Evolutionary conservation across 2,329 filamentous ascomycete genomes (phyloP).

Genomic region (Balansia obtecta): DNA sequence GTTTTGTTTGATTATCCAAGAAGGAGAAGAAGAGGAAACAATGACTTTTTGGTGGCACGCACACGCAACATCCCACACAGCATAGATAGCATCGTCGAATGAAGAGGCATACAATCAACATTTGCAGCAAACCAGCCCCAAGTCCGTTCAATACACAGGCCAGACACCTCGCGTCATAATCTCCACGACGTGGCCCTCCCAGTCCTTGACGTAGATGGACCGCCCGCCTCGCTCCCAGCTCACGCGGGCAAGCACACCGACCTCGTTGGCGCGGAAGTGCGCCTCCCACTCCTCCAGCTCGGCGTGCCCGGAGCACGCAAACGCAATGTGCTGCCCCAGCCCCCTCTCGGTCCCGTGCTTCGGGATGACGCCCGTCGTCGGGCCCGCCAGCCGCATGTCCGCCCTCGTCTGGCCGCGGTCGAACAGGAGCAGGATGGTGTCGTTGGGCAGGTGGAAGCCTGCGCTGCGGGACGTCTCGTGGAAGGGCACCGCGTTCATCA

Average conservation of each 20-base stretch:
- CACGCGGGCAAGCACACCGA: neutral
- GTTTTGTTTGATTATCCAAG: neutral
- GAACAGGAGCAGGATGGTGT: slow-evolving; percentile 1
- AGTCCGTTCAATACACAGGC: slow-evolving; percentile 5
- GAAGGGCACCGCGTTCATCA: slow-evolving; percentile 2
- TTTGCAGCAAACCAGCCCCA: too few species aligned
- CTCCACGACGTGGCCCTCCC: slow-evolving; percentile 5
- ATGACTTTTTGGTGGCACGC: too few species aligned
- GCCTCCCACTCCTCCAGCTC: slow-evolving; percentile 1
- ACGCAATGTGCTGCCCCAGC: slow-evolving; percentile 4
- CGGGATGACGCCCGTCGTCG: neutral
- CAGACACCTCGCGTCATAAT: slow-evolving; percentile 3
- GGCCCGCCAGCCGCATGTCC: neutral
- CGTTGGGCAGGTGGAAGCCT: neutral
- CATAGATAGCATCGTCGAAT: too few species aligned
- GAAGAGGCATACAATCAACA: too few species aligned
- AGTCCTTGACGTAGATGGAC: slow-evolving; percentile 3
- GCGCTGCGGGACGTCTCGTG: neutral
- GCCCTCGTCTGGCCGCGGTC: neutral
- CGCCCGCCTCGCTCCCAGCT: slow-evolving; percentile 1
- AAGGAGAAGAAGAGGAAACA: too few species aligned
- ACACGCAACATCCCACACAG: too few species aligned
- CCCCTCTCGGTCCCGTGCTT: slow-evolving; percentile 3
- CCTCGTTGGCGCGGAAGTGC: slow-evolving; percentile 1
- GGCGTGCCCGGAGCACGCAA: neutral